Base-by-base conservation (phyloP, 805 yeast genomes). In the Cyberlindnera lachancei region DNA sequence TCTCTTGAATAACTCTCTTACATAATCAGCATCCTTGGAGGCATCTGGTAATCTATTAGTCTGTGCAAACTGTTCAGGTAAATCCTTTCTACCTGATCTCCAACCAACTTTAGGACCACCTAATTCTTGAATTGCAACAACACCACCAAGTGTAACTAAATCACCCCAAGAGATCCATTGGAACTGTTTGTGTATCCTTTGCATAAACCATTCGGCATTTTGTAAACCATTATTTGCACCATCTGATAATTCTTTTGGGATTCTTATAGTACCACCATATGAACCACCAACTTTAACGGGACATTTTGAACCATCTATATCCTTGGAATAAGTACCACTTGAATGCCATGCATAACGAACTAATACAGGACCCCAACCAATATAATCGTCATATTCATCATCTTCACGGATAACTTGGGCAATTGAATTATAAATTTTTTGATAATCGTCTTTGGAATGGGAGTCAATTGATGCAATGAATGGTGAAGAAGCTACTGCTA, bases 311-410 rank as follows among this genome's bases (percentile, higher is more conserved):
- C 68, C 68, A 12, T 67, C 66, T 15, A 56, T 52, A 18, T 56
- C 53, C 42, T 61, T 62, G 47, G 83, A 85, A 56, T 66, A 86
- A 14, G 92, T 82, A n/a, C 94, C 95, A 36, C 84, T 71, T 22
- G 79, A 72, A 53, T 85, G 94, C 95, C 95, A 85, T 18, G 94
- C 81, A 34, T 83, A 66, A 47, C 95, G 73, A 16, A 85, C 74
- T 25, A 85, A 61, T 12, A 79, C 74, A 8, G 95, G 95, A 1
- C 88, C 92, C 40, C 75, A 68, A 4, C 77, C 79, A 17, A 78
- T 74, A 23, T 73, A 75, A 42, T 75, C 79, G 46, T 80, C 88
- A 50, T 71, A 77, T 30, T 63, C 70, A 33, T 64, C 69, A 14
- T 66, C 62, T 7, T 75, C 83, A 41, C 67, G 63, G 16, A 82